Percentiles rank a stretch among this genome's conserved stretches.
These are phyloP conservation scores for Fragaria iinumae DNA, from an alignment of 306 rosid genomes.

Conservation along the genomic window DNA sequence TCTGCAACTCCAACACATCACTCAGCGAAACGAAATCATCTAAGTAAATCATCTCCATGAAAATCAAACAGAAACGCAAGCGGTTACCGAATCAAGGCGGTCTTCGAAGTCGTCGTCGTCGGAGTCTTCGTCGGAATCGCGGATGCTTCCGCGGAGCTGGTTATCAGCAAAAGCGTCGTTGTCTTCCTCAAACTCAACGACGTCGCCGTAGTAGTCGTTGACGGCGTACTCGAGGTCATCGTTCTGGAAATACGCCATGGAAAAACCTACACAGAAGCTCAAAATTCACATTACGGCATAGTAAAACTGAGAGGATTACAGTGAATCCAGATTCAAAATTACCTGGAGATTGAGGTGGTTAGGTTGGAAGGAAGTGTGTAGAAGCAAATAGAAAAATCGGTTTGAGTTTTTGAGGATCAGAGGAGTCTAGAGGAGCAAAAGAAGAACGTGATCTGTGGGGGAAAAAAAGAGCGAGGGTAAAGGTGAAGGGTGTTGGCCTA, in stretches of 20 bases:
- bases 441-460: neutral
- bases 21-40: neutral
- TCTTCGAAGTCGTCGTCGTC: neutral
- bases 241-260: constrained; percentile 65
- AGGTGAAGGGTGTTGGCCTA: neutral
- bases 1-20: constrained; percentile 30
- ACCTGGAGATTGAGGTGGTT: neutral
- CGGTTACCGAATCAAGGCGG: no score
- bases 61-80: no score
- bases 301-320: neutral
- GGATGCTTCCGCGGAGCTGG: constrained; percentile 14
- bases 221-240: constrained; percentile 63
- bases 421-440: neutral
- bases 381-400: constrained; percentile 18
- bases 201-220: constrained; percentile 43
- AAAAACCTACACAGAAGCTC: constrained; percentile 5
- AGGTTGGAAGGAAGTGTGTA: neutral
- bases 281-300: neutral
- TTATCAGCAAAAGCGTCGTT: constrained; percentile 27
- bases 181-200: constrained; percentile 49
- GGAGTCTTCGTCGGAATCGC: constrained; percentile 1
- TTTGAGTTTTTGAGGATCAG: no score
- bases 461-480: neutral
- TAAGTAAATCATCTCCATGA: neutral
- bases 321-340: neutral